Base-by-base conservation (phyloP, 192 early-diverging fungal genomes). In the Kickxella alabastrina region DNA sequence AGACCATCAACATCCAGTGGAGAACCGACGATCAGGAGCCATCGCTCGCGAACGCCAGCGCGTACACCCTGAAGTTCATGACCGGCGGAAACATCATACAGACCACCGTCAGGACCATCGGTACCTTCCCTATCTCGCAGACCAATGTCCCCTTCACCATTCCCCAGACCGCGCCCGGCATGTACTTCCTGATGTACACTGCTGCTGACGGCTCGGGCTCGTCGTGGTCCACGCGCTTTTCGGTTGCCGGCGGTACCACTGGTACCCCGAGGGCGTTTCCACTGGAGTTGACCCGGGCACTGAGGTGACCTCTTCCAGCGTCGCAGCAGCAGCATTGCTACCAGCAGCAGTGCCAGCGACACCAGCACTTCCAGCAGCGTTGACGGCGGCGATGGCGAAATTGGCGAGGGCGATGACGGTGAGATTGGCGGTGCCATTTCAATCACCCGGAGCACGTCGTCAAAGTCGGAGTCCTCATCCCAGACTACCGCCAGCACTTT, bases 111-210 rank as follows among this genome's bases (percentile, higher is more conserved):
- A 49, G 43, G 27, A 65, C 53, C 36, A 68, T 75, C 24, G 73
- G 73, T 45, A 56, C 57, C 38, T 68, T 68, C 56, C 56, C 62
- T 54, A 55, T 68, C 49, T 37, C 61, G 4, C 35, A 64, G 36
- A 48, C 47, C 28, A 26, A 46, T 5, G 45, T 75, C 36, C 43
- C 65, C 32, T 68, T 52, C 53, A 69, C 65, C 43, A 60, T 76
- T n/a, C 73, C 73, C 32, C 32, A 52, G 39, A 68, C 66, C 24
- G 65, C 66, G 10, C 65, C 73, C 6, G 73, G 73, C 38, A 69
- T 65, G 65, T 76, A 76, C 62, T 76, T 76, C 54, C 54, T 76
- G 27, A 69, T 76, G 65, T 76, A 69, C 57, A 68, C 73, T 26
- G 61, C 65, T 14, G 22, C 39, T 35, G 55, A 48, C 32, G 73